phyloP scores from a whole-genome alignment of 495 filamentous ascomycete genomes.

The Filosporella fistucella region DNA sequence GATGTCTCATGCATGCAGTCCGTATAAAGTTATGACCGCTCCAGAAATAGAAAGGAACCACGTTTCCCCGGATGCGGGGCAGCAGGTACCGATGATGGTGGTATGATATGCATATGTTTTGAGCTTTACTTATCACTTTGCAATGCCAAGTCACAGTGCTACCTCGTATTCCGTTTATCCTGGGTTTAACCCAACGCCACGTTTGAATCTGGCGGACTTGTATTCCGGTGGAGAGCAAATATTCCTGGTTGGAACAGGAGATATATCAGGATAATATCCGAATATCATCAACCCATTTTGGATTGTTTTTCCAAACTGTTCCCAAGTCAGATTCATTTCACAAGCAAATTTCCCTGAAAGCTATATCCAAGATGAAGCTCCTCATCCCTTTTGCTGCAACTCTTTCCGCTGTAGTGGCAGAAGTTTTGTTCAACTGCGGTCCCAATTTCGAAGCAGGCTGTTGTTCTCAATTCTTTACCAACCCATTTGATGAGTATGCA shows the following conservation, averaged over 20 bases:
- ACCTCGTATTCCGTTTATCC: conserved; percentile 2
- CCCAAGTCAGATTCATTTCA: background rate
- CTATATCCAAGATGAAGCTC: background rate
- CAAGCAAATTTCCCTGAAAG: background rate
- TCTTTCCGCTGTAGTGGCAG: background rate
- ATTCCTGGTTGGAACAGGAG: background rate
- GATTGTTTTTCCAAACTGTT: background rate
- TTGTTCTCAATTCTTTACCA: background rate
- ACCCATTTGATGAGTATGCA: conserved; percentile 1
- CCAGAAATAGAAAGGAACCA: no score
- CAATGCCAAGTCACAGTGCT: no score
- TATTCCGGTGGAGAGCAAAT: background rate
- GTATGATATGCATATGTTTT: no score
- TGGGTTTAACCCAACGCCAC: background rate
- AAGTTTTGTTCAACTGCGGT: background rate
- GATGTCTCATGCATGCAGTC: no score
- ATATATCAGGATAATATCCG: background rate
- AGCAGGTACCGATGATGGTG: no score
- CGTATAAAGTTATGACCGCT: no score
- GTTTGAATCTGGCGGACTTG: background rate
- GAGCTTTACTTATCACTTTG: no score
- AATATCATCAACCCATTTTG: background rate
- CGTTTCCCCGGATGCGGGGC: no score
- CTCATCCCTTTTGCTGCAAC: background rate
- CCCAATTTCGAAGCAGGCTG: background rate